These are phyloP conservation scores for Hyaloscypha variabilis DNA, from an alignment of 495 filamentous ascomycete species.

Conservation along the genomic window DNA sequence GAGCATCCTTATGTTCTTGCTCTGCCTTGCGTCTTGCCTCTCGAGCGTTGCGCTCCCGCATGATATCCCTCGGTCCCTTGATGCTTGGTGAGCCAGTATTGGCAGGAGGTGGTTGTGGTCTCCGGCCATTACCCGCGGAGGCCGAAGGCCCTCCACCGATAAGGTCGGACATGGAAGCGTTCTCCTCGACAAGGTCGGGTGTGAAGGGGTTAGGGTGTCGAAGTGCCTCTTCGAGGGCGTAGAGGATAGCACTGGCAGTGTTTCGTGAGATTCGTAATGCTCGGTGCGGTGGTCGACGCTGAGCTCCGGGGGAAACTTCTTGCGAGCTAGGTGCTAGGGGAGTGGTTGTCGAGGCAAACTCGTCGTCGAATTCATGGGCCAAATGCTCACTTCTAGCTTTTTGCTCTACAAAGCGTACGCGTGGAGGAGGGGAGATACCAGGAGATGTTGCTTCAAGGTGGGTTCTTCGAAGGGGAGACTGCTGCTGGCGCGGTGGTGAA, in stretches of 20 bases:
- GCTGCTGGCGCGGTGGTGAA: slow-evolving; percentile 34
- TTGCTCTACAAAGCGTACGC: slow-evolving; percentile 21
- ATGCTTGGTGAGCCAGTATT: slow-evolving; percentile 54
- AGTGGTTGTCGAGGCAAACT: slow-evolving; percentile 28
- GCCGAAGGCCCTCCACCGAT: slow-evolving; percentile 53
- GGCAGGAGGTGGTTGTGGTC: slow-evolving; percentile 33
- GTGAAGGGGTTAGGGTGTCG: slow-evolving; percentile 84
- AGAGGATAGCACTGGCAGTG: slow-evolving; percentile 71
- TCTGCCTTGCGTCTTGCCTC: slow-evolving; percentile 65
- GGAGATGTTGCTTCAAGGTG: slow-evolving; percentile 34
- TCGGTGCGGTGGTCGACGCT: slow-evolving; percentile 24
- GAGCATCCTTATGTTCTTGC: slow-evolving; percentile 50
- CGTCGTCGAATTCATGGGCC: slow-evolving; percentile 32
- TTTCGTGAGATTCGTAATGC: slow-evolving; percentile 29
- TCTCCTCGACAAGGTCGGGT: slow-evolving; percentile 82
- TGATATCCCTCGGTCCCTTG: slow-evolving; percentile 69
- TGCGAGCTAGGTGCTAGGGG: slow-evolving; percentile 22
- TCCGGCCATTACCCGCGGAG: slow-evolving; percentile 41
- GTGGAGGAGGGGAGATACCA: slow-evolving; percentile 29
- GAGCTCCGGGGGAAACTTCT: slow-evolving; percentile 19
- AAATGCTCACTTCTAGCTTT: background rate
- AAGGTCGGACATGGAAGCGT: slow-evolving; percentile 92
- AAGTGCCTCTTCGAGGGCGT: slow-evolving; percentile 87
- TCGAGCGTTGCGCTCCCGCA: slow-evolving; percentile 69
- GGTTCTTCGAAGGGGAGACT: slow-evolving; percentile 26